Evolutionary conservation across 2,329 filamentous ascomycete genomes (phyloP).

Genomic region (Seiridium unicorne): DNA sequence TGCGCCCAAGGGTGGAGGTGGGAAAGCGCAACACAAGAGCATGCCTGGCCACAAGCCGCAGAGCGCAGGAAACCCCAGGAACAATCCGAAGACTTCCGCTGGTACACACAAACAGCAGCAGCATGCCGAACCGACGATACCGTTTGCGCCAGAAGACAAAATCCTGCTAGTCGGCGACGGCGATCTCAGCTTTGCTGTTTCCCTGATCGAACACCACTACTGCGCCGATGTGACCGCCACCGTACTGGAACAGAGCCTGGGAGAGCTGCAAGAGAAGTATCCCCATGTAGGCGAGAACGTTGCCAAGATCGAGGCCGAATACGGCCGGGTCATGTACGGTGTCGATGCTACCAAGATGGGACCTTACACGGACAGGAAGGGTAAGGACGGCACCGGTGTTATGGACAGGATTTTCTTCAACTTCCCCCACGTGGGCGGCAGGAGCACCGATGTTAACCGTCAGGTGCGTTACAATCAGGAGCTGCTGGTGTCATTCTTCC

Average conservation of each 20-base stretch:
- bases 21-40: constrained; percentile 8
- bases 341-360: constrained; percentile 68
- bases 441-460: constrained; percentile 88
- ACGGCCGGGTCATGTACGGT: constrained; percentile 51
- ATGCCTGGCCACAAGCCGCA: constrained; percentile 7
- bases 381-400: constrained; percentile 23
- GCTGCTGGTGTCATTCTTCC: constrained; percentile 69
- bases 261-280: constrained; percentile 68
- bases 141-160: constrained; percentile 63
- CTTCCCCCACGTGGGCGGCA: constrained; percentile 93
- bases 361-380: constrained; percentile 42
- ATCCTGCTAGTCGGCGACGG: constrained; percentile 79
- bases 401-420: constrained; percentile 90
- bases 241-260: constrained; percentile 57
- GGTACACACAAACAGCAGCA: constrained; percentile 16
- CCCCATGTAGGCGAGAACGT: constrained; percentile 65
- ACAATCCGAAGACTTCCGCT: constrained; percentile 10
- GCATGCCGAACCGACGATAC: constrained; percentile 54
- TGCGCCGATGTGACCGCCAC: constrained; percentile 69
- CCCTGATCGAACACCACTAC: constrained; percentile 63
- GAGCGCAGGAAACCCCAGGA: constrained; percentile 8
- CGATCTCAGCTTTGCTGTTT: constrained; percentile 75
- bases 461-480: constrained; percentile 92
- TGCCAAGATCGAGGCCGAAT: constrained; percentile 45
- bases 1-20: background rate